These are phyloP conservation scores for Polytrichum formosum DNA, from an alignment of 225 moss, liverwort and hornwort species.

Conservation along the genomic window DNA sequence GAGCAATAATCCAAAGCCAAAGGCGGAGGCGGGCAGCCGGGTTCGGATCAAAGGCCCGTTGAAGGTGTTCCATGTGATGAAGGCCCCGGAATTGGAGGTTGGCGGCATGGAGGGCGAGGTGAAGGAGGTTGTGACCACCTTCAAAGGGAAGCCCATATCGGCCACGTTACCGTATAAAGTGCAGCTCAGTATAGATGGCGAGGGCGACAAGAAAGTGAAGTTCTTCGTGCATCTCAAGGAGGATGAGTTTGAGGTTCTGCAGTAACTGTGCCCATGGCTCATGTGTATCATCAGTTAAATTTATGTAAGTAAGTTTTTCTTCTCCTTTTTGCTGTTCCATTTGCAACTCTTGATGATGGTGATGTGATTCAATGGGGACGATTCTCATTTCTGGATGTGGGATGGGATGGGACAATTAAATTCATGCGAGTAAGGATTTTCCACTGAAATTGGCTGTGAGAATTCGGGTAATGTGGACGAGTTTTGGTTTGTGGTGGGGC, in stretches of 20 bases:
- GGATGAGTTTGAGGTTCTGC: constrained; percentile 75
- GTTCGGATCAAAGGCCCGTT: constrained; percentile 59
- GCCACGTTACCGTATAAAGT: constrained; percentile 82
- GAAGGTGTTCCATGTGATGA: constrained; percentile 73
- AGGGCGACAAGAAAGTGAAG: constrained; percentile 54
- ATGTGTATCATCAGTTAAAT: too few species aligned
- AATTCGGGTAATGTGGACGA: too few species aligned
- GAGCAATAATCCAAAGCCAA: background rate
- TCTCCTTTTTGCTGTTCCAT: too few species aligned
- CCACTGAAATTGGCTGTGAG: too few species aligned
- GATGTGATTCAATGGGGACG: too few species aligned
- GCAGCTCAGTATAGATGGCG: constrained; percentile 53
- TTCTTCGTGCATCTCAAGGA: constrained; percentile 86
- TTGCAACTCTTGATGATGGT: too few species aligned
- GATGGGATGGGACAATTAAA: too few species aligned
- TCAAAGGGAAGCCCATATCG: constrained; percentile 78
- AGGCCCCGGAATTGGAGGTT: constrained; percentile 73
- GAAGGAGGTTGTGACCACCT: constrained; percentile 64
- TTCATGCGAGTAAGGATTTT: too few species aligned
- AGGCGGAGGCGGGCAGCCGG: constrained; percentile 41
- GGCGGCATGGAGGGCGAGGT: constrained; percentile 79
- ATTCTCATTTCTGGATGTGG: too few species aligned
- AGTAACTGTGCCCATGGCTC: constrained; percentile 14
- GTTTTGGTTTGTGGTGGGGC: too few species aligned
- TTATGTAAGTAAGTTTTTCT: too few species aligned